Percentiles rank a stretch among this genome's conserved stretches.
Conservation (phyloP, 2,329 filamentous ascomycete species). For the Calonectria leucothoes region DNA sequence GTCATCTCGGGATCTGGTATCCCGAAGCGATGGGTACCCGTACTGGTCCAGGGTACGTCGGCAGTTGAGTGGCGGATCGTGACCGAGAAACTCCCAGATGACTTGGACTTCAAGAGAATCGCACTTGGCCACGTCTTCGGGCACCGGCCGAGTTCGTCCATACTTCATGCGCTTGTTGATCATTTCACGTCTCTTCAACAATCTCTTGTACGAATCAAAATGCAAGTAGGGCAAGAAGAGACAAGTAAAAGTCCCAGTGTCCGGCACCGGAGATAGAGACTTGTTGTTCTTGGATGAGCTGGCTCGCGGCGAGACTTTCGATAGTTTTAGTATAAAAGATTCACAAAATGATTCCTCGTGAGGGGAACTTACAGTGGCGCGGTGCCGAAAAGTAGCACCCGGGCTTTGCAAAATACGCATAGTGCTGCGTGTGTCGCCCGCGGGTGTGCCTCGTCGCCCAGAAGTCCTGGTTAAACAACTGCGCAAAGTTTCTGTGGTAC, state of each 20-base stretch:
- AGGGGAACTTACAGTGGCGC: constrained; percentile 44
- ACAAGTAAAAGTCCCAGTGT: constrained; percentile 55
- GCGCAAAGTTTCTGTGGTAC: constrained; percentile 50
- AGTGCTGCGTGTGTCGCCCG: constrained; percentile 61
- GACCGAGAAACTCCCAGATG: constrained; percentile 72
- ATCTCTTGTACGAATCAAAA: constrained; percentile 71
- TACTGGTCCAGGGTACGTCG: constrained; percentile 73
- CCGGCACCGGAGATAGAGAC: constrained; percentile 43
- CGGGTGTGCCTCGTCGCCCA: constrained; percentile 62
- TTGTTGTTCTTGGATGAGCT: constrained; percentile 43
- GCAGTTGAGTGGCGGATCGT: constrained; percentile 71
- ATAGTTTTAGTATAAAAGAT: not conserved
- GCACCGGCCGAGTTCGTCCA: constrained; percentile 67
- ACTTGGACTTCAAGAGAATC: constrained; percentile 69
- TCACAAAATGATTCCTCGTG: fast-evolving
- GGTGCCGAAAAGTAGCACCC: constrained; percentile 59
- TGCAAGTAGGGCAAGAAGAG: constrained; percentile 71
- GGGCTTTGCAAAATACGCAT: constrained; percentile 62
- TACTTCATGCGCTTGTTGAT: constrained; percentile 64
- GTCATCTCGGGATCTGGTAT: constrained; percentile 70
- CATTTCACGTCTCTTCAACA: constrained; percentile 66
- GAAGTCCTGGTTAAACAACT: constrained; percentile 59
- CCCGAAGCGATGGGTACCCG: constrained; percentile 70
- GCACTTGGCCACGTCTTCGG: constrained; percentile 62
- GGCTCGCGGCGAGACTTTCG: constrained; percentile 52